Percentiles rank a stretch among this genome's conserved stretches.
phyloP scores from a whole-genome alignment of 2,329 filamentous ascomycete genomes.

The Fusarium sp. region DNA sequence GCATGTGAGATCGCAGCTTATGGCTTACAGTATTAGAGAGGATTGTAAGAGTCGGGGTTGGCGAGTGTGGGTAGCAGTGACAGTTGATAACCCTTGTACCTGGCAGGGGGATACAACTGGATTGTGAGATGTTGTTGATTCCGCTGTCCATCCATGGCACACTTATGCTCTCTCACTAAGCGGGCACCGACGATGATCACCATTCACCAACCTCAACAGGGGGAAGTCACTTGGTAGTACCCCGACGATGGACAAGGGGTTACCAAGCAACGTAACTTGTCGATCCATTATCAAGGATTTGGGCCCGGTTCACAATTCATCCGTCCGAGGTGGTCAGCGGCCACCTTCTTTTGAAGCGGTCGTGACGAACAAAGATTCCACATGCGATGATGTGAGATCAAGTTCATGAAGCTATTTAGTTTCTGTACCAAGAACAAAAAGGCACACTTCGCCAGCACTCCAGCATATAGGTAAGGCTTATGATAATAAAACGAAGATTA shows the following conservation, averaged over 20 bases:
- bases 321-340: neutral
- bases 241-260: neutral
- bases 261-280: neutral
- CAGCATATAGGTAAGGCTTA: too few relatives aligned
- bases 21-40: neutral
- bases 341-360: neutral
- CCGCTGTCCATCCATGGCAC: neutral
- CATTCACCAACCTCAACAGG: neutral
- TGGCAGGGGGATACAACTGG: neutral
- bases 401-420: neutral
- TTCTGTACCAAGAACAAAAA: neutral
- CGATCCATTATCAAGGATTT: neutral
- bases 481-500: too few relatives aligned
- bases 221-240: neutral
- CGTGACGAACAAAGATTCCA: neutral
- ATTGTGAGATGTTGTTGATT: neutral
- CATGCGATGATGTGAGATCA: neutral
- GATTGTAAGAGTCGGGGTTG: neutral
- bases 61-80: neutral
- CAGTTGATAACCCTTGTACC: neutral
- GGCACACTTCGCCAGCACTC: too few relatives aligned
- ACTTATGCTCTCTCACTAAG: neutral
- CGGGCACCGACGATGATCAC: neutral
- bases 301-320: neutral
- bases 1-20: neutral